A percentile compares a stretch with the other conserved stretches of the same genome.
Evolutionary conservation across 2,329 filamentous ascomycete genomes (phyloP).

Genomic region (Nectriaceae sp.): DNA sequence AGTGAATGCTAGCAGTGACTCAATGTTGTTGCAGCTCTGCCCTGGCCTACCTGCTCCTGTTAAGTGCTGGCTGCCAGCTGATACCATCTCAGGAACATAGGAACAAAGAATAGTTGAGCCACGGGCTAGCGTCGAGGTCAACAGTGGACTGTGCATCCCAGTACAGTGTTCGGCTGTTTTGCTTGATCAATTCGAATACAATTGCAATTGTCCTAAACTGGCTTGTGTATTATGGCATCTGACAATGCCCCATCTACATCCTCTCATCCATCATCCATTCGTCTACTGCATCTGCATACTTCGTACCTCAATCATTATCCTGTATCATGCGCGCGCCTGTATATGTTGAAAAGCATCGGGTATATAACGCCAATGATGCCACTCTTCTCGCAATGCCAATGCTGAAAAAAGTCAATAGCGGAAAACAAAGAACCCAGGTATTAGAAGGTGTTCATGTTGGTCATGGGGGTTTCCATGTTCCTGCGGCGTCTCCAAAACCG

Average conservation of each 20-base stretch:
- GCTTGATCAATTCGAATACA: too few species aligned
- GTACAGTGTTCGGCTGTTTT: too few species aligned
- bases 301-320: conserved; percentile 28
- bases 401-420: conserved; percentile 8
- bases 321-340: conserved; percentile 22
- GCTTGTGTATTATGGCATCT: not conserved
- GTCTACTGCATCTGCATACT: conserved; percentile 19
- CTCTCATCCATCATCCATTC: conserved; percentile 16
- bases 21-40: too few species aligned
- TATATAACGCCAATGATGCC: conserved; percentile 41
- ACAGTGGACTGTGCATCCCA: too few species aligned
- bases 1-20: too few species aligned
- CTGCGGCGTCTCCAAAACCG: conserved; percentile 32
- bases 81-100: too few species aligned
- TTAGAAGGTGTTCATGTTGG: conserved; percentile 5
- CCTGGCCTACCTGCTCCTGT: too few species aligned
- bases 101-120: too few species aligned
- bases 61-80: too few species aligned
- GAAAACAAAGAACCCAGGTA: conserved; percentile 5
- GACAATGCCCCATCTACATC: not conserved
- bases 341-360: conserved; percentile 29
- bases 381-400: conserved; percentile 25
- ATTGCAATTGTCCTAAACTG: too few species aligned
- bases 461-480: conserved; percentile 5
- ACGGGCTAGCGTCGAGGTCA: too few species aligned